phyloP scores from a whole-genome alignment of 1,284 basidiomycete species.

The Leccinum glutinopallens region DNA sequence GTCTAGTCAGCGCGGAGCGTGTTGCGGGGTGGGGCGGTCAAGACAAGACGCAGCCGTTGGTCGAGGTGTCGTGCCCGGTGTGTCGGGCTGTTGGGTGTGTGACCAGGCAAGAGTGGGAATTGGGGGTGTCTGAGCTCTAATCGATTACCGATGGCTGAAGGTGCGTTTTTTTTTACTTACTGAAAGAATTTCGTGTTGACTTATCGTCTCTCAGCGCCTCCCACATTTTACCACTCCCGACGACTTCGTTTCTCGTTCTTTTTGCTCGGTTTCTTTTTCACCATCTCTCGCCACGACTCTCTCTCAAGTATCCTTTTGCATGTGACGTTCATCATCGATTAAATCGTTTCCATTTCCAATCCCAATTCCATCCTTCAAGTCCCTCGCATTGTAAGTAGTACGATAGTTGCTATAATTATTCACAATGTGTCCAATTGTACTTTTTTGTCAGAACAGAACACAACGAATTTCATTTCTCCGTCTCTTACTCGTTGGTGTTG shows the following conservation, averaged over 20 bases:
- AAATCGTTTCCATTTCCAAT: neutral
- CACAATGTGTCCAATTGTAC: neutral
- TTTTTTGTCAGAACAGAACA: neutral
- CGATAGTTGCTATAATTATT: neutral
- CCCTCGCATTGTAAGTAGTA: neutral
- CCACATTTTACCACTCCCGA: neutral
- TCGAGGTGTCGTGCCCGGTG: slow-evolving; percentile 68
- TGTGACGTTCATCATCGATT: neutral
- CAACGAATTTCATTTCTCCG: neutral
- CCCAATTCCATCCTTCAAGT: neutral
- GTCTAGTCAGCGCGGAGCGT: slow-evolving; percentile 72
- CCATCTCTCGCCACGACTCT: neutral
- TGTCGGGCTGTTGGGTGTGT: slow-evolving; percentile 64
- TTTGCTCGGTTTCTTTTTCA: neutral
- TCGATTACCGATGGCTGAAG: neutral
- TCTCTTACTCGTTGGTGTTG: neutral
- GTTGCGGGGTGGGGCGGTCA: slow-evolving; percentile 61
- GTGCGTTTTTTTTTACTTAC: neutral
- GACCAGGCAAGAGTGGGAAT: slow-evolving; percentile 61
- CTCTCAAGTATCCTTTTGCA: neutral
- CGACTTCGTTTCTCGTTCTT: neutral
- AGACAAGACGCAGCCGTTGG: slow-evolving; percentile 41
- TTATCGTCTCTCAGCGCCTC: neutral
- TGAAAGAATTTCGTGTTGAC: neutral
- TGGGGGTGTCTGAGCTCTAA: slow-evolving; percentile 40